Conservation (phyloP, 805 yeast species). For the Wickerhamiella domercqiae region DNA sequence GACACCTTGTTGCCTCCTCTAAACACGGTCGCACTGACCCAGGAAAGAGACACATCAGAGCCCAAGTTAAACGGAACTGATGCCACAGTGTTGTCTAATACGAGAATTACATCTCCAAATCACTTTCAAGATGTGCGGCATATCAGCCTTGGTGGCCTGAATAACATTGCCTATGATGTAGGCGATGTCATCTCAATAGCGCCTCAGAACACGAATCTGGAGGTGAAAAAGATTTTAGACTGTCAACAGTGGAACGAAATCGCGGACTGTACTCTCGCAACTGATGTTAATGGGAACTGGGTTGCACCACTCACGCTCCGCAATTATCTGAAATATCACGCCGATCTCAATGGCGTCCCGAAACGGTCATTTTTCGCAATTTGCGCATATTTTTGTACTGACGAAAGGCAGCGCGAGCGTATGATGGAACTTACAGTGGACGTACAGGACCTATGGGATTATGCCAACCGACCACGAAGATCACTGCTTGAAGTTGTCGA, state of each 20-base stretch:
- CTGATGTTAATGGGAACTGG: constrained; percentile 25
- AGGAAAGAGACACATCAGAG: too few species aligned
- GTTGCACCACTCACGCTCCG: constrained; percentile 43
- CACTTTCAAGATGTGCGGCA: constrained; percentile 89
- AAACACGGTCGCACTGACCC: not conserved
- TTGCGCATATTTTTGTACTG: constrained; percentile 54
- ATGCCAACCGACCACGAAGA: constrained; percentile 86
- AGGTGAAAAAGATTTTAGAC: constrained; percentile 49
- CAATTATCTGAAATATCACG: constrained; percentile 56
- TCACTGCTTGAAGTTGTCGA: constrained; percentile 68
- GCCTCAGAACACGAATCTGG: constrained; percentile 51
- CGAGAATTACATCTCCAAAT: constrained; percentile 33
- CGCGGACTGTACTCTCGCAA: constrained; percentile 48
- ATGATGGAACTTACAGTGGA: constrained; percentile 61
- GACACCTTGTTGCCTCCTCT: constrained; percentile 10
- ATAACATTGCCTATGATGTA: constrained; percentile 29
- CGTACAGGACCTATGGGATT: constrained; percentile 70
- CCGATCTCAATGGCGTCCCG: constrained; percentile 75
- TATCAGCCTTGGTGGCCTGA: constrained; percentile 26
- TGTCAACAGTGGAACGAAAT: constrained; percentile 59
- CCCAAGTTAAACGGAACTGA: not conserved
- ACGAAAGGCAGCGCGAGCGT: constrained; percentile 62
- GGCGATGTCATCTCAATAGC: constrained; percentile 74
- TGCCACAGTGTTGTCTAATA: not conserved
- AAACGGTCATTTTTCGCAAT: constrained; percentile 63